Percentiles rank a stretch among this genome's conserved stretches.
These are phyloP conservation scores for Arthrobotrys entomopaga DNA, from an alignment of 2,329 filamentous ascomycete genomes.

Conservation along the genomic window DNA sequence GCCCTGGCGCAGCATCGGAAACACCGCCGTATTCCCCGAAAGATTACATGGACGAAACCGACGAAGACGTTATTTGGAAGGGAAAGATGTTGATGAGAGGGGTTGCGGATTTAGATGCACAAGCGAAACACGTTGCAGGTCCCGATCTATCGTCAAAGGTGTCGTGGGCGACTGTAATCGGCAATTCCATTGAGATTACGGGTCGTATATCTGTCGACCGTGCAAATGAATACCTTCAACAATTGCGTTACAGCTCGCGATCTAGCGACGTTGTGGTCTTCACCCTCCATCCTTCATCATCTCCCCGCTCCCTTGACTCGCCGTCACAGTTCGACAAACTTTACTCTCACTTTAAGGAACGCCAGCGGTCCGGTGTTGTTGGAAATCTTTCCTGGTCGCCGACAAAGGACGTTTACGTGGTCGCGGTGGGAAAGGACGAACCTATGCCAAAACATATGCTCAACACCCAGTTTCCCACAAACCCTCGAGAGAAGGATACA, in stretches of 20 bases:
- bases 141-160: slow-evolving; percentile 75
- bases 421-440: slow-evolving; percentile 80
- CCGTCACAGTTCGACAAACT: slow-evolving; percentile 75
- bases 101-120: slow-evolving; percentile 77
- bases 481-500: slow-evolving; percentile 45
- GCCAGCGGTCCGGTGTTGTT: slow-evolving; percentile 87
- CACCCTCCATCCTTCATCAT: slow-evolving; percentile 68
- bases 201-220: slow-evolving; percentile 83
- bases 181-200: slow-evolving; percentile 74
- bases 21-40: slow-evolving; percentile 85
- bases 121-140: slow-evolving; percentile 85
- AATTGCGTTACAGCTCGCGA: slow-evolving; percentile 78
- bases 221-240: slow-evolving; percentile 90
- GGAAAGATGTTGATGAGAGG: slow-evolving; percentile 80
- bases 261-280: slow-evolving; percentile 87
- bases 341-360: slow-evolving; percentile 85
- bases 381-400: slow-evolving; percentile 78
- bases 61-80: slow-evolving; percentile 80
- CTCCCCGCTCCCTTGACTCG: slow-evolving; percentile 68
- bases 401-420: slow-evolving; percentile 89
- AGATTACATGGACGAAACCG: slow-evolving; percentile 70
- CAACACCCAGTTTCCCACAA: slow-evolving; percentile 42
- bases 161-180: slow-evolving; percentile 80
- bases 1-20: slow-evolving; percentile 69
- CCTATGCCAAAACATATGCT: slow-evolving; percentile 71